Evolutionary conservation across 768 basidiomycete genomes (phyloP).

Genomic region (Russula lepida): DNA sequence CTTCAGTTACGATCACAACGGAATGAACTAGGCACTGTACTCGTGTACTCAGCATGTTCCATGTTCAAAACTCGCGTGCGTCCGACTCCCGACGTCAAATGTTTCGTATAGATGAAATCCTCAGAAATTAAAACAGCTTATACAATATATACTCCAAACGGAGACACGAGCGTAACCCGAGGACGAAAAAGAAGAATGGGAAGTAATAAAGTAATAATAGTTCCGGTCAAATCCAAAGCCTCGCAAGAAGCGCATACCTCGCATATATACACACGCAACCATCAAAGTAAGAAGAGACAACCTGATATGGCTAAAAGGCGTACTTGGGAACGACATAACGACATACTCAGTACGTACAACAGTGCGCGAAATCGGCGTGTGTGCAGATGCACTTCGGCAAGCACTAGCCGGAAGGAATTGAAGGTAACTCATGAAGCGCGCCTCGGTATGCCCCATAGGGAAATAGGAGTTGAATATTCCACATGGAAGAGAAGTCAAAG

Average conservation of each 20-base stretch:
- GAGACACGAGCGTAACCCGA: background rate
- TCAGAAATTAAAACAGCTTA: background rate
- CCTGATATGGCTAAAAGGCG: background rate
- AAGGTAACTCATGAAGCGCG: background rate
- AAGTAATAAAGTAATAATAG: background rate
- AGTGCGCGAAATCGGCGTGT: background rate
- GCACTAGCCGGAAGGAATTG: background rate
- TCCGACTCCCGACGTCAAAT: background rate
- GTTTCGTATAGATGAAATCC: background rate
- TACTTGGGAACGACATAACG: background rate
- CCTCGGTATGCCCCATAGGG: background rate
- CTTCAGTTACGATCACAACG: background rate
- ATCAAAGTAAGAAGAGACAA: background rate
- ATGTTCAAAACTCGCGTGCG: too few relatives aligned
- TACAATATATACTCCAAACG: background rate
- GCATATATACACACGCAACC: background rate
- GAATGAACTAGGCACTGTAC: too few relatives aligned
- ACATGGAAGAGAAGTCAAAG: background rate
- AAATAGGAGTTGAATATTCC: background rate
- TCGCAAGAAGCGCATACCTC: background rate
- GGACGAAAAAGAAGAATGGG: background rate
- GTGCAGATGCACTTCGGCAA: background rate
- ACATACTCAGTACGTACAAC: background rate
- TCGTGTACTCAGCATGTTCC: too few relatives aligned
- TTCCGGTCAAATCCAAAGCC: background rate